Conservation (phyloP, 257 asterid species). For the Gynochthodes officinalis region DNA sequence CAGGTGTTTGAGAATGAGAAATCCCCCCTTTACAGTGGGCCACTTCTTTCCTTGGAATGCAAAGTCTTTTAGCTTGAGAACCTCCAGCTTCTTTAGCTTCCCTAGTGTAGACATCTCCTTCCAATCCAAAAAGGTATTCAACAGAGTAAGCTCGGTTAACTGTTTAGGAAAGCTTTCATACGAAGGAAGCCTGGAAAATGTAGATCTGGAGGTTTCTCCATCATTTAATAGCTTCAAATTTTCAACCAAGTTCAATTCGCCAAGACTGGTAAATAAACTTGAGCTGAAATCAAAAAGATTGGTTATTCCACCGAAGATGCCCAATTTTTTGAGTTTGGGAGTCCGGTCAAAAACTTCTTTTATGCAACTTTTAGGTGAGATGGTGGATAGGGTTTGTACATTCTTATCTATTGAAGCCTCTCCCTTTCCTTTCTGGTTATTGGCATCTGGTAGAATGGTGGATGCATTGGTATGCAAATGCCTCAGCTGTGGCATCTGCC, state of each 20-base stretch:
- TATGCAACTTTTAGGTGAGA: slow-evolving; percentile 28
- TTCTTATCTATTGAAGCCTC: slow-evolving; percentile 7
- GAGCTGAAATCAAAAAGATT: not conserved
- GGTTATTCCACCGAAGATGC: slow-evolving; percentile 24
- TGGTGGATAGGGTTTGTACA: slow-evolving; percentile 30
- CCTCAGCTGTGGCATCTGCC: slow-evolving; percentile 37
- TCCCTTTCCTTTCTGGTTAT: not conserved
- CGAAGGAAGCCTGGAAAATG: slow-evolving; percentile 26
- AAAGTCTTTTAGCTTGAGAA: slow-evolving; percentile 38
- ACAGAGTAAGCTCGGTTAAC: slow-evolving; percentile 29
- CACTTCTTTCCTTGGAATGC: slow-evolving; percentile 33
- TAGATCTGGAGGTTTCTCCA: not conserved
- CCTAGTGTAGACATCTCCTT: slow-evolving; percentile 24
- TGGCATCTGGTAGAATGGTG: slow-evolving; percentile 10
- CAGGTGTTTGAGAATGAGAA: no score
- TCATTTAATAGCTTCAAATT: slow-evolving; percentile 32
- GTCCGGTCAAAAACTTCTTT: slow-evolving; percentile 6
- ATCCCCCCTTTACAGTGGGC: slow-evolving; percentile 2
- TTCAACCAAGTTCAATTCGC: not conserved
- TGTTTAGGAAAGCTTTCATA: slow-evolving; percentile 18
- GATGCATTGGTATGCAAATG: slow-evolving; percentile 33
- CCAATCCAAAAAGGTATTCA: slow-evolving; percentile 32
- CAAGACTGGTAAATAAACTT: no score
- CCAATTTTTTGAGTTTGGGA: slow-evolving; percentile 6
- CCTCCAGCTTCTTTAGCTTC: slow-evolving; percentile 23